Percentiles rank a stretch among this genome's conserved stretches.
Conservation (phyloP, 768 basidiomycete genomes). For the Lanmaoa pseudosensibilis region DNA sequence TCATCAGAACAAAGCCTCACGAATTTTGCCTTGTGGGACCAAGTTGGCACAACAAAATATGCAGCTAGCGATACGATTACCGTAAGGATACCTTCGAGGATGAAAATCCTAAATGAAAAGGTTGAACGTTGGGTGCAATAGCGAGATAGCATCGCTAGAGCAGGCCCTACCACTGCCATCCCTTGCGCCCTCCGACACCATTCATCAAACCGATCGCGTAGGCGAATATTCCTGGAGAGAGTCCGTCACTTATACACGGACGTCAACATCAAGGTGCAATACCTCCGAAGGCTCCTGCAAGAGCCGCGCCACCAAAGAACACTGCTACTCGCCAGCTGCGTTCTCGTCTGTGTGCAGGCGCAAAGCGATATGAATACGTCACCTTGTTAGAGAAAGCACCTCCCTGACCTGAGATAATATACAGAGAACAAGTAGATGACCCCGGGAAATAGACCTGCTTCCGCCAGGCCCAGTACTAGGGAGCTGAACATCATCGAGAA, state of each 20-base stretch:
- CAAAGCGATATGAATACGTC: neutral
- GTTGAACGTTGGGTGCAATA: neutral
- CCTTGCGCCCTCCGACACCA: slow-evolving; percentile 55
- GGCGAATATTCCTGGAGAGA: slow-evolving; percentile 50
- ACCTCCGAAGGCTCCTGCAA: slow-evolving; percentile 67
- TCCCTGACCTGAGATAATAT: slow-evolving; percentile 48
- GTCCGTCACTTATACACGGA: neutral
- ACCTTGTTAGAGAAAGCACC: neutral
- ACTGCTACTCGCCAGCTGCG: slow-evolving; percentile 62
- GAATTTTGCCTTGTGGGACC: slow-evolving; percentile 58
- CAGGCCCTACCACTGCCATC: slow-evolving; percentile 55
- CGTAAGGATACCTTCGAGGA: slow-evolving; percentile 56
- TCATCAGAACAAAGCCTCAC: slow-evolving; percentile 33
- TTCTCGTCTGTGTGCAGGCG: slow-evolving; percentile 42
- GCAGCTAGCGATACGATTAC: slow-evolving; percentile 45
- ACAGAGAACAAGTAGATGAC: slow-evolving; percentile 58
- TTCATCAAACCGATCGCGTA: slow-evolving; percentile 61
- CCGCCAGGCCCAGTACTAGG: slow-evolving; percentile 54
- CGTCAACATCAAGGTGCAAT: neutral
- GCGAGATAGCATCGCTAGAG: too few species aligned
- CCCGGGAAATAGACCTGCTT: slow-evolving; percentile 63
- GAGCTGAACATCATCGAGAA: neutral
- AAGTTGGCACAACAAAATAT: slow-evolving; percentile 58
- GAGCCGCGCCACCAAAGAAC: slow-evolving; percentile 60
- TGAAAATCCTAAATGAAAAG: slow-evolving; percentile 49